Evolutionary conservation across 2,329 filamentous ascomycete species (phyloP).

Genomic region (Coniochaeta ligniaria): DNA sequence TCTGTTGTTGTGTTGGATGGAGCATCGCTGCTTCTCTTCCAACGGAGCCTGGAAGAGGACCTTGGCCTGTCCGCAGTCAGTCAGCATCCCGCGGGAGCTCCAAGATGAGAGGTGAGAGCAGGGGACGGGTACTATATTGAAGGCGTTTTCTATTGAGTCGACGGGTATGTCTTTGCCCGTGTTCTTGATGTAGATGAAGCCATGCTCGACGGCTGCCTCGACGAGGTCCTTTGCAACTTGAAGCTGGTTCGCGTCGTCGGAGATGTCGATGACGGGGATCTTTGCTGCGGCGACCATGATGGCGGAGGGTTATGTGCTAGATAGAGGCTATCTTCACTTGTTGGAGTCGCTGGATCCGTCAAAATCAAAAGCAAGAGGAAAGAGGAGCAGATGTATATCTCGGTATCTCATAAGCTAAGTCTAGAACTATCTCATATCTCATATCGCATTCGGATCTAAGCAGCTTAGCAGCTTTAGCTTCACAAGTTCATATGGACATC

Average conservation of each 20-base stretch:
- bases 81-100: not conserved
- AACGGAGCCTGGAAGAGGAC: conserved; percentile 65
- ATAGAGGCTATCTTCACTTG: too few species aligned
- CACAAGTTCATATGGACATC: not conserved
- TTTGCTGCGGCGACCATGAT: conserved; percentile 21
- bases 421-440: too few species aligned
- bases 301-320: too few species aligned
- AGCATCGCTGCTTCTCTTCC: conserved; percentile 67
- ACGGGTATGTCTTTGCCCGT: conserved; percentile 61
- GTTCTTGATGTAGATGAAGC: conserved; percentile 85
- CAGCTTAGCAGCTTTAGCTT: not conserved
- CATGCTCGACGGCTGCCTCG: conserved; percentile 71
- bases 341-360: not conserved
- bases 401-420: too few species aligned
- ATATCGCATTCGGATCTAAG: not conserved
- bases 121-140: conserved; percentile 53
- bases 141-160: conserved; percentile 61
- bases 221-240: conserved; percentile 62
- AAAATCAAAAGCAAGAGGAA: too few species aligned
- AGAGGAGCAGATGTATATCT: too few species aligned
- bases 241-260: conserved; percentile 44
- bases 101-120: not conserved
- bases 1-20: conserved; percentile 72
- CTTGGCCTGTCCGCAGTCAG: conserved; percentile 45
- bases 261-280: conserved; percentile 82